Base-by-base conservation (phyloP, 331 rosid genomes). In the Malus hybrid region DNA sequence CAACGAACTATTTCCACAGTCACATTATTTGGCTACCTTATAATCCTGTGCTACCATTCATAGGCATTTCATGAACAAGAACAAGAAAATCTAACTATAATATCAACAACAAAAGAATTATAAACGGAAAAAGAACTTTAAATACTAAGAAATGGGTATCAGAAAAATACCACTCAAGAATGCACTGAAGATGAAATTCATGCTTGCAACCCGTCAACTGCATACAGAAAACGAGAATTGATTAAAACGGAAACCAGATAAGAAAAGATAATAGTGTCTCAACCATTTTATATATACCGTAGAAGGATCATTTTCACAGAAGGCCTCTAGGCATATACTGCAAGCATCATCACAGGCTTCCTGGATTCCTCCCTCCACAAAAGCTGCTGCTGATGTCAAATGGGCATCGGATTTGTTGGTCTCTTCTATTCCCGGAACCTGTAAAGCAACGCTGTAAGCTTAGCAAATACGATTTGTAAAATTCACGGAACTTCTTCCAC, bases 351-450 rank as follows among this genome's bases (percentile, higher is more conserved):
- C 98, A 75, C 96, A 94, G 42, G 97, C 97, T 6, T 94, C 97
- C 86, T 90, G 98, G 62, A 94, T 87, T 81, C 98, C 98, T 59
- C 98, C 98, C 82, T 94, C 97, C 20, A 94, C 98, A 79, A 94
- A 94, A 74, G 98, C 98, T 6, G 84, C 98, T 20, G 97, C 91
- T 19, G 98, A 94, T 32, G 96, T 88, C 90, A 94, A 88, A 85
- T 90, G 97, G 28, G 77, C 89, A 65, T 90, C 96, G 42, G 93
- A 81, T 72, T 73, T 83, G 10, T 76, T 63, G 71, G 71, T 82
- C 83, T 85, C 95, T 69, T 87, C 99, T 79, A 85, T 79, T 13
- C 42, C 91, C 31, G 80, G 83, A 80, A 78, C 88, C 95, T 90
- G 65, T 22, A 81, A 75, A 71, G 36, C 76, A 55, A 65, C 18